Evolutionary conservation across 2,329 filamentous ascomycete genomes (phyloP), one percentile per base, ranked within the genome.

Genomic region (Xylariaceae sp.): DNA sequence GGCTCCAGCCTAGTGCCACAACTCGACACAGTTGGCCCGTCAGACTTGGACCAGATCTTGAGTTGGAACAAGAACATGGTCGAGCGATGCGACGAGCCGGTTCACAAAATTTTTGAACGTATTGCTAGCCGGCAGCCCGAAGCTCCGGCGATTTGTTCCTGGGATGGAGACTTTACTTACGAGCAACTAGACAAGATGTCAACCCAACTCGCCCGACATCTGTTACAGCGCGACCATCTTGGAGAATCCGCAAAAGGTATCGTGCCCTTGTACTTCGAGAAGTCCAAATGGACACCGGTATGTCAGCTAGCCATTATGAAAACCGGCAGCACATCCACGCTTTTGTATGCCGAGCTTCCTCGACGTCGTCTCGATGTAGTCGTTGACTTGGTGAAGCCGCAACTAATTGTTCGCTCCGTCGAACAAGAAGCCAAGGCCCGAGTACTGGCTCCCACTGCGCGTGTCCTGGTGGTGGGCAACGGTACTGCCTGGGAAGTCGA

Each of bases 271-370:
- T 56, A 45, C 35, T 43, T 56, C 9, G 47, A 56, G 11, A 56
- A 54, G 17, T 56, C 54, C 22, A 33, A 17, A 19, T 56, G 54
- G 54, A 42, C 54, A 15, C 40, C 49, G 18, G 49, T 64, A 1
- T 52, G 52, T 10, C 53, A 64, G 3, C 42, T 66, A 10, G 63
- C 50, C 27, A 42, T 64, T 27, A 47, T 66, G 36, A 59, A 62
- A 33, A 45, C 60, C 3, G 64, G 64, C 12, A 60, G 56, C 11
- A 58, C 59, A 11, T 67, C 58, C 53, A 54, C 60, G 1, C 53
- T 60, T 0, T 42, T 65, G 9, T 62, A 65, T 45, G 59, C 60
- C 5, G 45, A 52, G 6, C 50, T 59, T 33, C 58, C 63, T 11
- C 38, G 32, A 12, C 45, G 58, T 5, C 54, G 63, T 3, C 44